A percentile compares a stretch with the other conserved stretches of the same genome.
These are phyloP conservation scores for Typha latifolia DNA, from an alignment of 176 grass and related monocot genomes.

Conservation along the genomic window DNA sequence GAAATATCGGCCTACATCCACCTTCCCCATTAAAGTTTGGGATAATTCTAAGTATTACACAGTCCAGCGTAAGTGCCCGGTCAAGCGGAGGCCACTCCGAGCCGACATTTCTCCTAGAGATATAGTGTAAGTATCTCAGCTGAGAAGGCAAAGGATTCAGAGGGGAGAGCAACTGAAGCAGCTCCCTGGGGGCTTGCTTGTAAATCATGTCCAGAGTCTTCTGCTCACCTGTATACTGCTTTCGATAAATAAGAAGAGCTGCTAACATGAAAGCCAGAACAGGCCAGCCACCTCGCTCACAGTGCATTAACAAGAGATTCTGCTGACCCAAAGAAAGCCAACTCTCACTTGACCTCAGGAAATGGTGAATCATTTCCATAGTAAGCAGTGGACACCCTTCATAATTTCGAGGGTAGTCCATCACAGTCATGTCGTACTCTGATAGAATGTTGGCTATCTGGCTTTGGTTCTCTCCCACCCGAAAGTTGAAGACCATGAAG, in stretches of 20 bases:
- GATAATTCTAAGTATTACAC: slow-evolving; percentile 74
- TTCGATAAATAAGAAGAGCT: slow-evolving; percentile 73
- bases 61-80: slow-evolving; percentile 87
- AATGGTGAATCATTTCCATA: slow-evolving; percentile 91
- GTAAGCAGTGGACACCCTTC: slow-evolving; percentile 86
- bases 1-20: slow-evolving; percentile 86
- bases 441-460: slow-evolving; percentile 53
- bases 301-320: slow-evolving; percentile 91
- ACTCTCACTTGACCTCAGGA: slow-evolving; percentile 81
- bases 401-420: slow-evolving; percentile 93
- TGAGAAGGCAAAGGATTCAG: slow-evolving; percentile 92
- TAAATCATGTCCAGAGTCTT: slow-evolving; percentile 94
- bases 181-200: slow-evolving; percentile 77
- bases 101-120: slow-evolving; percentile 80
- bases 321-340: slow-evolving; percentile 86
- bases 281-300: slow-evolving; percentile 86
- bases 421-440: slow-evolving; percentile 72
- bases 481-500: slow-evolving; percentile 99
- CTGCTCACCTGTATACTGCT: slow-evolving; percentile 77
- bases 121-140: slow-evolving; percentile 89
- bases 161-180: slow-evolving; percentile 68
- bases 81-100: slow-evolving; percentile 76
- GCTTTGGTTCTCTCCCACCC: slow-evolving; percentile 65
- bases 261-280: slow-evolving; percentile 95
- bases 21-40: slow-evolving; percentile 54